Conservation (phyloP, 352 stramenopile species). For the Pythium oligandrum region DNA sequence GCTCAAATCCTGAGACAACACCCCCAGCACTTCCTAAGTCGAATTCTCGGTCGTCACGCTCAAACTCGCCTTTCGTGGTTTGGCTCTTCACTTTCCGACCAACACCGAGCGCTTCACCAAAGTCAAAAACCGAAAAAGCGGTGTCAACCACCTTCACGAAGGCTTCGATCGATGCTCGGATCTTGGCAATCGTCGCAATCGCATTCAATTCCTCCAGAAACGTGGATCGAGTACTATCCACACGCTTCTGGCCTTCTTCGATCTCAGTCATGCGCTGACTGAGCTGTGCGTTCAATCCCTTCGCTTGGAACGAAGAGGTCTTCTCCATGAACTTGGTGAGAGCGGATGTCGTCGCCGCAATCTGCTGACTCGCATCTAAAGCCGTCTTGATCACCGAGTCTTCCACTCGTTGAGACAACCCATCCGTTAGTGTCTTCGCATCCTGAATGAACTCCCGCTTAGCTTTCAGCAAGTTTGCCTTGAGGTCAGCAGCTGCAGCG, state of each 20-base stretch:
- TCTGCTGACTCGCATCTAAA: conserved; percentile 2
- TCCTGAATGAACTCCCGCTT: background rate
- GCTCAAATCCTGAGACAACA: conserved; percentile 1
- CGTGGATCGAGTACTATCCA: conserved; percentile 1
- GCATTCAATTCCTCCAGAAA: background rate
- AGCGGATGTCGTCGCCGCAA: conserved; percentile 4
- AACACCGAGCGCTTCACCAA: background rate
- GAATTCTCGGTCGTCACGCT: conserved; percentile 1
- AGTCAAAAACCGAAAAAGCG: conserved; percentile 2
- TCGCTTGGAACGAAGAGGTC: background rate
- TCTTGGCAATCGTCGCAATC: conserved; percentile 2
- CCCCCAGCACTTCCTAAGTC: conserved; percentile 1
- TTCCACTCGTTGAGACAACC: conserved; percentile 1
- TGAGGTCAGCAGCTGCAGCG: background rate
- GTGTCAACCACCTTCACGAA: conserved; percentile 3
- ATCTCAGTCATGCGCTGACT: conserved; percentile 3
- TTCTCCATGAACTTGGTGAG: conserved; percentile 2
- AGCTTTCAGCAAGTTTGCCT: conserved; percentile 2
- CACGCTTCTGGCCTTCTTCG: background rate
- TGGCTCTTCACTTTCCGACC: background rate
- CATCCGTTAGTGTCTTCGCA: conserved; percentile 1
- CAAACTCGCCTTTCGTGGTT: background rate
- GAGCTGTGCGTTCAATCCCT: conserved; percentile 3
- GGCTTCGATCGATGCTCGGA: conserved; percentile 4
- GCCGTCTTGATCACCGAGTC: conserved; percentile 2